Evolutionary conservation across 1,284 basidiomycete species (phyloP).

Genomic region (Tremellales sp.): DNA sequence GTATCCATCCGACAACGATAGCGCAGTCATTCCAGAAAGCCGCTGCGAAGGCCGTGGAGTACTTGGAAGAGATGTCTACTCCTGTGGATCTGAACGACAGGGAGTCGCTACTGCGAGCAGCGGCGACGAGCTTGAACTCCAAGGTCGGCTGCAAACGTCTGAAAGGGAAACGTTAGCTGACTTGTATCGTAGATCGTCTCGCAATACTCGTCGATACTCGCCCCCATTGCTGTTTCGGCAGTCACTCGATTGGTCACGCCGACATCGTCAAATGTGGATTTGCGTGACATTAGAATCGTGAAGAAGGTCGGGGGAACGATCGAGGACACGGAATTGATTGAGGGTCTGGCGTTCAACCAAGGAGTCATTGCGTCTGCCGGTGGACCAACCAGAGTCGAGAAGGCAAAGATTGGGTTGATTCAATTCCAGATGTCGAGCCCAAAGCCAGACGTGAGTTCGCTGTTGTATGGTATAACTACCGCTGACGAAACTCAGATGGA

Average conservation of each 20-base stretch:
- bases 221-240: conserved; percentile 95
- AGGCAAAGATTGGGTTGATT: conserved; percentile 97
- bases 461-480: conserved; percentile 2
- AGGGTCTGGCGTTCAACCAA: conserved; percentile 95
- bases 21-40: conserved; percentile 94
- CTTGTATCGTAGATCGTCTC: conserved; percentile 75
- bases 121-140: conserved; percentile 93
- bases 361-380: conserved; percentile 86
- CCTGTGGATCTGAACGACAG: conserved; percentile 90
- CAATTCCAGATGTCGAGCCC: conserved; percentile 98
- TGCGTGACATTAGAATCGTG: conserved; percentile 92
- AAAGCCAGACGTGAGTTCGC: conserved; percentile 81
- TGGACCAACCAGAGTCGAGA: conserved; percentile 92
- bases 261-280: conserved; percentile 88
- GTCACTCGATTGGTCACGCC: conserved; percentile 83
- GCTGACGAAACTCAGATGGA: conserved; percentile 71
- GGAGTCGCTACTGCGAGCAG: conserved; percentile 81
- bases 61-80: conserved; percentile 85
- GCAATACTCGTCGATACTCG: conserved; percentile 95
- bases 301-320: conserved; percentile 99
- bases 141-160: conserved; percentile 58
- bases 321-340: conserved; percentile 95
- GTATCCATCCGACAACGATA: conserved; percentile 95
- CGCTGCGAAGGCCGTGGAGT: conserved; percentile 89
- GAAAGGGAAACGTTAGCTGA: neutral